A percentile compares a stretch with the other conserved stretches of the same genome.
Evolutionary conservation across 345 rosid genomes (phyloP).

Genomic region (Salix suchowensis): DNA sequence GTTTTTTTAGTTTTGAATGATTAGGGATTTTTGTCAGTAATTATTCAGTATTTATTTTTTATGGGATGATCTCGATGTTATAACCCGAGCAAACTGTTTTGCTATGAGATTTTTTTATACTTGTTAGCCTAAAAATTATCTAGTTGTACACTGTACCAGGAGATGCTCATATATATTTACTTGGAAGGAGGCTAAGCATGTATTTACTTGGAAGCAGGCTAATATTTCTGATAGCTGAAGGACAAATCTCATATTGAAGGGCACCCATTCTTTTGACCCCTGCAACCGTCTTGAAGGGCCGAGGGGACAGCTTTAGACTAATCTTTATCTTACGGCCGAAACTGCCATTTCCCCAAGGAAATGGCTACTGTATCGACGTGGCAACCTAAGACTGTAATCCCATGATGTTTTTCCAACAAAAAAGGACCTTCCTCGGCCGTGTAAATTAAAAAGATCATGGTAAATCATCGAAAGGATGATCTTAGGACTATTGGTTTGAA

Average conservation of each 20-base stretch:
- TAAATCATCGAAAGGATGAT: background rate
- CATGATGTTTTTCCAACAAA: background rate
- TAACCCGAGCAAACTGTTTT: too few species aligned
- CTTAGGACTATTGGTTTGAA: background rate
- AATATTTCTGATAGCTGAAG: too few species aligned
- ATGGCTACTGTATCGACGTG: slow-evolving; percentile 15
- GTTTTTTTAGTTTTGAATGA: too few species aligned
- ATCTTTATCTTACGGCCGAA: slow-evolving; percentile 20
- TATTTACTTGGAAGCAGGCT: too few species aligned
- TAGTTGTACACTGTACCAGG: too few species aligned
- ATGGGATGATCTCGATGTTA: too few species aligned
- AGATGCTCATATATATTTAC: too few species aligned
- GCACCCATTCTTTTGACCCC: slow-evolving; percentile 5
- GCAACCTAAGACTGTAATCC: background rate
- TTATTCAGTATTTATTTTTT: too few species aligned
- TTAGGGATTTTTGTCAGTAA: too few species aligned
- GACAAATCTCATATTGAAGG: background rate
- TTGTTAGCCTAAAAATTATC: too few species aligned
- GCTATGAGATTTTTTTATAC: too few species aligned
- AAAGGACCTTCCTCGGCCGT: background rate
- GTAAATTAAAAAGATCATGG: background rate
- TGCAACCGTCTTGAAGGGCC: slow-evolving; percentile 3
- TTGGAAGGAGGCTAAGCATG: too few species aligned
- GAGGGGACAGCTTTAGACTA: slow-evolving; percentile 17
- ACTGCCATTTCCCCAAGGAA: slow-evolving; percentile 9